These are phyloP conservation scores for Aspergillus latus DNA, from an alignment of 2,329 filamentous ascomycete genomes.

Conservation along the genomic window DNA sequence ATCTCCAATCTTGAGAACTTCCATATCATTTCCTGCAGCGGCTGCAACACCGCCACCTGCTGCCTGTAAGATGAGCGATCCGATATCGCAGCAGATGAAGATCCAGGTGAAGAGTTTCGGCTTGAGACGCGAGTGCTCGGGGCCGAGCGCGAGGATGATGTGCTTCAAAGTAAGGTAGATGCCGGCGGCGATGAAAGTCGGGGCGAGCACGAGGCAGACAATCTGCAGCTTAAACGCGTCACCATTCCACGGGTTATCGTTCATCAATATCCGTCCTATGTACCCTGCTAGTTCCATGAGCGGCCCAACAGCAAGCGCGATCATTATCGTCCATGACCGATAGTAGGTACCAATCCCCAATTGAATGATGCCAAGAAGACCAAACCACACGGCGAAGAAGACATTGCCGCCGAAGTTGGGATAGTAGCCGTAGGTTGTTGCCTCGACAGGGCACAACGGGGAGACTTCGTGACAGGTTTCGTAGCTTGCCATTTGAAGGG, in stretches of 20 bases:
- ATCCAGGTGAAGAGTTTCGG: constrained; percentile 57
- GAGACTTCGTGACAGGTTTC: constrained; percentile 37
- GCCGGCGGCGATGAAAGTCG: constrained; percentile 56
- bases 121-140: constrained; percentile 48
- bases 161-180: constrained; percentile 60
- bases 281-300: constrained; percentile 58
- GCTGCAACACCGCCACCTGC: constrained; percentile 59
- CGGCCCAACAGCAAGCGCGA: constrained; percentile 51
- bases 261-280: constrained; percentile 54
- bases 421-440: constrained; percentile 55
- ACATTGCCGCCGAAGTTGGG: constrained; percentile 53
- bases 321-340: constrained; percentile 57
- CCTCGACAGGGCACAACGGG: constrained; percentile 45
- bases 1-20: constrained; percentile 50
- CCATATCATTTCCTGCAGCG: constrained; percentile 42
- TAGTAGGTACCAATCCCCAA: constrained; percentile 51
- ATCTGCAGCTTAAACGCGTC: constrained; percentile 56
- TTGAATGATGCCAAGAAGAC: constrained; percentile 49
- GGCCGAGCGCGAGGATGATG: constrained; percentile 57
- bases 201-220: constrained; percentile 56
- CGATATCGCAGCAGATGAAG: constrained; percentile 60
- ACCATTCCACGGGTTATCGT: constrained; percentile 52
- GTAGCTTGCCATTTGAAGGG: constrained; percentile 1
- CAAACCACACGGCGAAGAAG: constrained; percentile 55
- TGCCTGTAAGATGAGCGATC: constrained; percentile 60